Percentiles rank a stretch among this genome's conserved stretches.
Conservation (phyloP, 2,329 filamentous ascomycete species). For the Fusarium staphyleae region DNA sequence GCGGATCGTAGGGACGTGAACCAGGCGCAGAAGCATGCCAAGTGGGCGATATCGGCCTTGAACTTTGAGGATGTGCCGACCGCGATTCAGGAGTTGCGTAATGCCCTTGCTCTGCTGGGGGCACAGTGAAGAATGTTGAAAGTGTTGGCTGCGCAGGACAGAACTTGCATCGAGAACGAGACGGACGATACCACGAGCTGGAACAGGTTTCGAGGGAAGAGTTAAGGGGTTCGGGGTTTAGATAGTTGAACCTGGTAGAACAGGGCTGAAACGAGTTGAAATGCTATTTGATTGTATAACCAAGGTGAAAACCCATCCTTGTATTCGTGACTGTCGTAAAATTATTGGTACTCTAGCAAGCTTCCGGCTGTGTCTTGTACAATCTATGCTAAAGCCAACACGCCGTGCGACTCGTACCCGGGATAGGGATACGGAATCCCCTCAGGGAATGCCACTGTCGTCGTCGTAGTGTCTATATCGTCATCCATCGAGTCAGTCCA, state of each 20-base stretch:
- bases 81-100: slow-evolving; percentile 82
- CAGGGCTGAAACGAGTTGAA: slow-evolving; percentile 20
- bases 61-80: slow-evolving; percentile 97
- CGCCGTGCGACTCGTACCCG: slow-evolving; percentile 18
- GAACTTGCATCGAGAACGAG: slow-evolving; percentile 16
- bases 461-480: slow-evolving; percentile 16
- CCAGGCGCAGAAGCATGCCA: slow-evolving; percentile 91
- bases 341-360: slow-evolving; percentile 22
- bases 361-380: not conserved
- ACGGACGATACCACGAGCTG: slow-evolving; percentile 27
- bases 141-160: not conserved
- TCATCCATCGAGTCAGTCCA: slow-evolving; percentile 64
- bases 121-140: slow-evolving; percentile 49
- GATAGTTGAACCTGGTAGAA: slow-evolving; percentile 15
- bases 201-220: slow-evolving; percentile 6
- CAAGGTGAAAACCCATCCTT: slow-evolving; percentile 9
- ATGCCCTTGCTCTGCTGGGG: slow-evolving; percentile 75
- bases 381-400: slow-evolving; percentile 22
- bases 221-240: not conserved
- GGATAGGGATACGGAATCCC: slow-evolving; percentile 16
- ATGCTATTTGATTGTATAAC: slow-evolving; percentile 14
- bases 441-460: slow-evolving; percentile 10
- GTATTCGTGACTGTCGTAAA: slow-evolving; percentile 22
- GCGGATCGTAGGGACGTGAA: slow-evolving; percentile 66
- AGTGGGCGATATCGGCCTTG: slow-evolving; percentile 94